Conservation (phyloP, 176 grass and related monocot genomes). For the Ensete glaucum region DNA sequence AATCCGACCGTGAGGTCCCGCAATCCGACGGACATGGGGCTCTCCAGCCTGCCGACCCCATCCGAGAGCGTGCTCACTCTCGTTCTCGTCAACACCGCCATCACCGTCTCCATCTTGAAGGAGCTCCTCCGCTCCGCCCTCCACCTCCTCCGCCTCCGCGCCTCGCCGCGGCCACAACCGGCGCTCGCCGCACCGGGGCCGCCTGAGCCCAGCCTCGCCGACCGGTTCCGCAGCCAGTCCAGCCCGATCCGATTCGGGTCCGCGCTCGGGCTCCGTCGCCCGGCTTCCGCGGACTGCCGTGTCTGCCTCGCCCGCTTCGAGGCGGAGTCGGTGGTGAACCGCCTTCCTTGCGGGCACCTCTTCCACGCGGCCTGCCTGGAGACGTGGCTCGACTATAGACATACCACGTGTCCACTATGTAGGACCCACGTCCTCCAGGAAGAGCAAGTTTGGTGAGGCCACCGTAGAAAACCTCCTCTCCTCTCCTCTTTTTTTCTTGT, state of each 20-base stretch:
- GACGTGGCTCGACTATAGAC: conserved; percentile 68
- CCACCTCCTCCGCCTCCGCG: conserved; percentile 34
- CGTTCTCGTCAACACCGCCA: conserved; percentile 50
- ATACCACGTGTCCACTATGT: conserved; percentile 66
- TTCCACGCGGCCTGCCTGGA: conserved; percentile 70
- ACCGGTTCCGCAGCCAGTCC: conserved; percentile 50
- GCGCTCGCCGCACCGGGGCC: neutral
- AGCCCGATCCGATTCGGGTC: conserved; percentile 36
- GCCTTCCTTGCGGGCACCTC: conserved; percentile 65
- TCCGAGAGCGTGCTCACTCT: conserved; percentile 49
- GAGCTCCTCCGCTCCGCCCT: conserved; percentile 33
- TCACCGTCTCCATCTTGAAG: conserved; percentile 43
- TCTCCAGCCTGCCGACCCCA: conserved; percentile 53
- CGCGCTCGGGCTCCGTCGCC: neutral
- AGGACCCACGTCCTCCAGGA: conserved; percentile 36
- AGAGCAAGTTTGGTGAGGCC: neutral
- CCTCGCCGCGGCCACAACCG: neutral
- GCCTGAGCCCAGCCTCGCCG: conserved; percentile 33
- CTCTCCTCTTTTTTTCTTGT: no score
- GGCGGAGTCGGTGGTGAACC: conserved; percentile 60
- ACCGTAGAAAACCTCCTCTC: no score
- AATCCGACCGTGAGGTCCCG: neutral
- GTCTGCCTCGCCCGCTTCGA: conserved; percentile 57
- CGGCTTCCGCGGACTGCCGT: conserved; percentile 30
- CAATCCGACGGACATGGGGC: conserved; percentile 29